A percentile compares a stretch with the other conserved stretches of the same genome.
phyloP scores from a whole-genome alignment of 1,284 basidiomycete genomes.

The Quambalaria eucalypti region DNA sequence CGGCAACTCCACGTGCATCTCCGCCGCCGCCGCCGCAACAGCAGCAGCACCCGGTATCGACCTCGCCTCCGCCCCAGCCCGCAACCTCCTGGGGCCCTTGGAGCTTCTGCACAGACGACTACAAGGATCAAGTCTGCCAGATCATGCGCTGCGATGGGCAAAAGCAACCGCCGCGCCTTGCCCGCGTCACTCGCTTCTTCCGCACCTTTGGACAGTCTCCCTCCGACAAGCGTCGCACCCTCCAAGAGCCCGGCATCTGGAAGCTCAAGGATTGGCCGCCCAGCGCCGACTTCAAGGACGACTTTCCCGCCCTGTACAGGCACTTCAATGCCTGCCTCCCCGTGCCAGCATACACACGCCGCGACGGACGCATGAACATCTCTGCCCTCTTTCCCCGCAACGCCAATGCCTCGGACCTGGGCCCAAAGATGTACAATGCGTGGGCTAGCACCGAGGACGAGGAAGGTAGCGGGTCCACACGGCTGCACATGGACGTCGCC shows the following conservation, averaged over 20 bases:
- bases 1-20: background rate
- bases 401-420: constrained; percentile 75
- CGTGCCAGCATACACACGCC: constrained; percentile 73
- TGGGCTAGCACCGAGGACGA: constrained; percentile 37
- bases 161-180: too few species aligned
- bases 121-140: constrained; percentile 55
- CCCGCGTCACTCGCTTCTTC: constrained; percentile 68
- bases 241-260: constrained; percentile 50
- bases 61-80: too few species aligned
- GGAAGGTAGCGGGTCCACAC: constrained; percentile 70
- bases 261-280: constrained; percentile 95
- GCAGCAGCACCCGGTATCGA: too few species aligned
- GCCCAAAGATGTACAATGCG: constrained; percentile 57
- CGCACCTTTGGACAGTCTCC: constrained; percentile 62
- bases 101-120: background rate
- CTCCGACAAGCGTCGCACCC: constrained; percentile 49
- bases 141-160: constrained; percentile 50
- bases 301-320: constrained; percentile 75
- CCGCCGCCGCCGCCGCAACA: background rate
- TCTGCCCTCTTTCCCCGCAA: constrained; percentile 74
- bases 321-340: constrained; percentile 78
- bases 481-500: constrained; percentile 91
- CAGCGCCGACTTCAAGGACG: constrained; percentile 68
- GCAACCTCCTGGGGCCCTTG: background rate
- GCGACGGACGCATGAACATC: constrained; percentile 78